Percentiles rank a stretch among this genome's conserved stretches.
Conservation (phyloP, 2,329 filamentous ascomycete genomes). For the Trichoderma gracile region DNA sequence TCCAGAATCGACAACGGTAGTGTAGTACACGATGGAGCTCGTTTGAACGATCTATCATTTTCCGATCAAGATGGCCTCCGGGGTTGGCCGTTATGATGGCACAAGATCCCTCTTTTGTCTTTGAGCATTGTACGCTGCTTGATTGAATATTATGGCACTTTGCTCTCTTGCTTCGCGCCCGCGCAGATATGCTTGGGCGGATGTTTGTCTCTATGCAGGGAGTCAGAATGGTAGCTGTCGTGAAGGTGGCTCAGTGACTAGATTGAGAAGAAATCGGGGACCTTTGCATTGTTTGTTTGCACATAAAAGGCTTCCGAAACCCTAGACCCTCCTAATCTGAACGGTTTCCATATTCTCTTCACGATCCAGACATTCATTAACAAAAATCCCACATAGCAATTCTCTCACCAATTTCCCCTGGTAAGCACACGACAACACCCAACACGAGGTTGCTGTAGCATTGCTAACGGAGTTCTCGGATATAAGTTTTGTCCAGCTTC, state of each 20-base stretch:
- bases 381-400: not conserved
- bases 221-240: not conserved
- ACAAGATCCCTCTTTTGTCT: not conserved
- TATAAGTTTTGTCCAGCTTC: not conserved
- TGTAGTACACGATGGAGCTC: not conserved
- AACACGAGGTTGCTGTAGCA: not conserved
- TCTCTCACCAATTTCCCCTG: not conserved
- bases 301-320: constrained; percentile 11
- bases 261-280: not conserved
- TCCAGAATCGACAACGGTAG: not conserved
- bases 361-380: too few relatives aligned
- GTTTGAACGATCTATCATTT: not conserved
- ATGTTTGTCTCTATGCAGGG: not conserved
- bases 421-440: not conserved
- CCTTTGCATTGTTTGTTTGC: not conserved
- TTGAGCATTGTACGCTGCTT: not conserved
- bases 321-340: not conserved
- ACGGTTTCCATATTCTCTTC: not conserved
- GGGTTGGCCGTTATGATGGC: not conserved
- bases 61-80: not conserved
- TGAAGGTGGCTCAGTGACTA: not conserved
- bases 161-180: not conserved
- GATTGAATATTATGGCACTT: not conserved
- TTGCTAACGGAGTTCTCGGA: constrained; percentile 8
- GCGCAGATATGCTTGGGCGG: not conserved